Evolutionary conservation across 2,329 filamentous ascomycete genomes (phyloP).

Genomic region (Colletotrichum liaoningense): DNA sequence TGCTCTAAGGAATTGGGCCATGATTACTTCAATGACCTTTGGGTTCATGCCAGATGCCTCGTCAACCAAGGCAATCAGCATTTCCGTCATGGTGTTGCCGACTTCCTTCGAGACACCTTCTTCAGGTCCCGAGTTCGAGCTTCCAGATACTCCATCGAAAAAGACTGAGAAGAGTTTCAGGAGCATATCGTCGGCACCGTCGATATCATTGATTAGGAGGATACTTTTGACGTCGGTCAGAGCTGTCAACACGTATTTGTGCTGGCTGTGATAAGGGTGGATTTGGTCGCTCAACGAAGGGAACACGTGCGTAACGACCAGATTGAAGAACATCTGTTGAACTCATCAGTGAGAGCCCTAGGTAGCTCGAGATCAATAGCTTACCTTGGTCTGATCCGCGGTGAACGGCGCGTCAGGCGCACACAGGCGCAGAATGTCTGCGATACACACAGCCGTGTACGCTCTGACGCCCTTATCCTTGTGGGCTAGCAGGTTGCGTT

Average conservation of each 20-base stretch:
- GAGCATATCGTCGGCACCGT: constrained; percentile 82
- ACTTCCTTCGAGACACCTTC: constrained; percentile 93
- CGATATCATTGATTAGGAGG: constrained; percentile 88
- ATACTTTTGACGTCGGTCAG: constrained; percentile 95
- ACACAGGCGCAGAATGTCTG: constrained; percentile 92
- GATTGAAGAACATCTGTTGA: constrained; percentile 86
- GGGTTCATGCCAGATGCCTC: constrained; percentile 82
- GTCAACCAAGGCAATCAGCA: constrained; percentile 87
- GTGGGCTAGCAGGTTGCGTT: constrained; percentile 85
- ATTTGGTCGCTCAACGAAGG: constrained; percentile 87
- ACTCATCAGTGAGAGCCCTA: constrained; percentile 16
- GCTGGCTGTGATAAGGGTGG: constrained; percentile 91
- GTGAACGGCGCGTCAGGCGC: constrained; percentile 97
- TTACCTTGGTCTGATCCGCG: constrained; percentile 87
- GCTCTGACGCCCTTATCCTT: constrained; percentile 95
- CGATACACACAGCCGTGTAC: constrained; percentile 87
- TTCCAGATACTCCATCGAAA: constrained; percentile 90
- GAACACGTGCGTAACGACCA: constrained; percentile 86
- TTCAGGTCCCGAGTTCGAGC: constrained; percentile 78
- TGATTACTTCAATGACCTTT: constrained; percentile 89
- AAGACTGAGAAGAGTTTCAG: constrained; percentile 86
- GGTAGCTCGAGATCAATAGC: constrained; percentile 36
- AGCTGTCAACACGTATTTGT: constrained; percentile 90
- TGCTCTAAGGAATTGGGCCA: constrained; percentile 94
- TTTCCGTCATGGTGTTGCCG: constrained; percentile 89